Conservation (phyloP, 441 rosid species). For the Arabidopsis lyrata region DNA sequence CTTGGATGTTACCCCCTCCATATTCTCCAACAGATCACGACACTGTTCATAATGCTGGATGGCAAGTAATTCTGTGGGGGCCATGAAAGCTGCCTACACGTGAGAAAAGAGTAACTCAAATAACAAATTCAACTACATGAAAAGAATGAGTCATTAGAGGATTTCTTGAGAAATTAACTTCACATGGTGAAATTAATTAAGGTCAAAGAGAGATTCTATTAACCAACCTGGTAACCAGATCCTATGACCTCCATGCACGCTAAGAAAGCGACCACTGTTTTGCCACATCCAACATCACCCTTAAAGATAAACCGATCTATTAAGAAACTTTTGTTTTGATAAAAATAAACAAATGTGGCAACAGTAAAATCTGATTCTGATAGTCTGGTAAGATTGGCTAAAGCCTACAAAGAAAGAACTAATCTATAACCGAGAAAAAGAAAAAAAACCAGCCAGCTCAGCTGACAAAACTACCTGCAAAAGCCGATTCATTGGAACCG, state of each 20-base stretch:
- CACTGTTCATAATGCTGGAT: constrained; percentile 90
- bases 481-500: constrained; percentile 94
- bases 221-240: constrained; percentile 91
- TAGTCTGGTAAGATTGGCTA: background rate
- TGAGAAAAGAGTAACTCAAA: constrained; percentile 21
- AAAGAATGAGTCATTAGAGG: constrained; percentile 17
- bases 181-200: background rate
- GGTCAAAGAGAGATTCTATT: constrained; percentile 6
- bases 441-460: constrained; percentile 2
- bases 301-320: constrained; percentile 43
- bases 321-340: background rate
- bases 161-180: constrained; percentile 7
- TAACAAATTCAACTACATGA: constrained; percentile 16
- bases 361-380: constrained; percentile 13
- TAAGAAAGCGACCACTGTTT: constrained; percentile 94
- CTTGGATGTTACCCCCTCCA: constrained; percentile 63
- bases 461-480: constrained; percentile 68
- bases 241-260: constrained; percentile 98
- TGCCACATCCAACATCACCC: constrained; percentile 99
- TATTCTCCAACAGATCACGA: constrained; percentile 68
- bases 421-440: background rate
- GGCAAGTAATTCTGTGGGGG: constrained; percentile 97
- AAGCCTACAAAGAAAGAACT: background rate
- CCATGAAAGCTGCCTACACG: constrained; percentile 97
- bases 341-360: constrained; percentile 15